Evolutionary conservation across 352 stramenopile species (phyloP).

Genomic region (Hyaloperonospora brassicae): DNA sequence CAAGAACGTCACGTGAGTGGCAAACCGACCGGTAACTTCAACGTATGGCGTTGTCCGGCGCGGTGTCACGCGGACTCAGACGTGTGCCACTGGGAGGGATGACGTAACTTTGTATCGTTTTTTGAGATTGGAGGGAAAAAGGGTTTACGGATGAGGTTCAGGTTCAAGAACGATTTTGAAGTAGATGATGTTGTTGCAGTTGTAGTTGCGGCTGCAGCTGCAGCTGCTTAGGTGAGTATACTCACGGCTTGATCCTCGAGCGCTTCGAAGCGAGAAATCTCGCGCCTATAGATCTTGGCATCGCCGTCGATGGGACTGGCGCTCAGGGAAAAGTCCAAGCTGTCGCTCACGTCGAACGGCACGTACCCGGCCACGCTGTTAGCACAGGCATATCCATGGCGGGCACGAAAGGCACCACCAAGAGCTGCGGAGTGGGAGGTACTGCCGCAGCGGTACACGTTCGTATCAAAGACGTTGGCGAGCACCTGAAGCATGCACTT

Average conservation of each 20-base stretch:
- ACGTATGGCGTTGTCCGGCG: neutral
- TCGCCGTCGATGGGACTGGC: conserved; percentile 22
- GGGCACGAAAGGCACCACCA: conserved; percentile 41
- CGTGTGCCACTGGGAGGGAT: conserved; percentile 8
- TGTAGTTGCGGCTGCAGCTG: too few relatives aligned
- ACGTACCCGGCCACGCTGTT: conserved; percentile 19
- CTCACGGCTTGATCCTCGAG: conserved; percentile 35
- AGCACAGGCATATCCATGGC: conserved; percentile 31
- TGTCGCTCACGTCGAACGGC: conserved; percentile 29
- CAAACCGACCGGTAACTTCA: neutral
- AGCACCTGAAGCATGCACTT: conserved; percentile 48
- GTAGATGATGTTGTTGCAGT: too few relatives aligned
- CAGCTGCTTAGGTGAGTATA: conserved; percentile 15
- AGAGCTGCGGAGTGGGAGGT: conserved; percentile 46
- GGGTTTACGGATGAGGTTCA: too few relatives aligned
- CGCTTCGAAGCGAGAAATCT: conserved; percentile 29
- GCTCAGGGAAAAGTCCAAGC: conserved; percentile 36
- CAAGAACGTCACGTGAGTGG: neutral
- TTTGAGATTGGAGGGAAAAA: too few relatives aligned
- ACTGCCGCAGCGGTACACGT: conserved; percentile 37
- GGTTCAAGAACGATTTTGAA: too few relatives aligned
- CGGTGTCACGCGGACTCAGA: conserved; percentile 14
- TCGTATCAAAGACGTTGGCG: conserved; percentile 49
- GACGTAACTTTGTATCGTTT: conserved; percentile 2
- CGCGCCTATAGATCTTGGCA: conserved; percentile 28